Evolutionary conservation across 2,329 filamentous ascomycete genomes (phyloP).

Genomic region (Pseudocercospora cruenta): DNA sequence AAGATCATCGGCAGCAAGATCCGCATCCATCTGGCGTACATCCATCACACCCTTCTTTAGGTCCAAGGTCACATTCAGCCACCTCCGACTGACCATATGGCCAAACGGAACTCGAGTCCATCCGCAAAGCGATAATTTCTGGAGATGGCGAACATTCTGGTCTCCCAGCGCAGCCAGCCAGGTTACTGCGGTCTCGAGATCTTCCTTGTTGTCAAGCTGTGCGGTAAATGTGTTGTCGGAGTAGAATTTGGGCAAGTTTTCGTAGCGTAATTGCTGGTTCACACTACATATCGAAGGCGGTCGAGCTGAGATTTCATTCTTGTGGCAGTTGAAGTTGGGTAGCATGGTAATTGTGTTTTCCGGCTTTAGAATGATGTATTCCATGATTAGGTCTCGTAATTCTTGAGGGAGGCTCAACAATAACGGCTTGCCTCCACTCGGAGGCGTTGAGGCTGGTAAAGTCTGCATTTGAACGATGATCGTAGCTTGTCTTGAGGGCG

Average conservation of each 20-base stretch:
- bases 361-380: conserved; percentile 25
- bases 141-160: conserved; percentile 25
- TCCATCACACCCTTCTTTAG: conserved; percentile 19
- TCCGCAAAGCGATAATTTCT: conserved; percentile 27
- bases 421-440: not conserved
- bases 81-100: conserved; percentile 29
- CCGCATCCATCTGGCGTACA: conserved; percentile 15
- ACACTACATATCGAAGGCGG: conserved; percentile 29
- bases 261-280: conserved; percentile 28
- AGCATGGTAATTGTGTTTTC: conserved; percentile 31
- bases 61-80: conserved; percentile 28
- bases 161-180: conserved; percentile 31
- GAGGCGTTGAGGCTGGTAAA: not conserved
- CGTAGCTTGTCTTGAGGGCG: not conserved
- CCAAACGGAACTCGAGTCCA: conserved; percentile 32
- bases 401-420: conserved; percentile 33
- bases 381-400: conserved; percentile 32
- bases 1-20: conserved; percentile 7
- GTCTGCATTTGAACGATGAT: not conserved
- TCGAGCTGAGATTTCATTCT: conserved; percentile 24
- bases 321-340: conserved; percentile 23
- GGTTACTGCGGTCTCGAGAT: conserved; percentile 24
- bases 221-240: conserved; percentile 31
- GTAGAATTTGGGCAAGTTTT: conserved; percentile 32
- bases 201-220: conserved; percentile 26